Evolutionary conservation across 208 protist species (phyloP).

Genomic region (Trypanosoma boissoni): DNA sequence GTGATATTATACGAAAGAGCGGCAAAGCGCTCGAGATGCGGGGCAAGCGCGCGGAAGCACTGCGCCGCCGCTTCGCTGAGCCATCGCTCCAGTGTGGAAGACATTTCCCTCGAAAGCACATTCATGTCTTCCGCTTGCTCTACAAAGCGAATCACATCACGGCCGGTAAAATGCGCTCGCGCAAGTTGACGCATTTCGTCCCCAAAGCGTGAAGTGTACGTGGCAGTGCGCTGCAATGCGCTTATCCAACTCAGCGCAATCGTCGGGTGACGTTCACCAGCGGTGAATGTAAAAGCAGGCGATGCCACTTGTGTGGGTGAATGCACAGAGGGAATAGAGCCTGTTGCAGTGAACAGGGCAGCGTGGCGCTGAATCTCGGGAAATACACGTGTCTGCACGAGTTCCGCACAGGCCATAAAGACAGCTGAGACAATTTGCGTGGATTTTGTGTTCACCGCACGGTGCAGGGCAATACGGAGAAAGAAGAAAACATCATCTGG

Average conservation of each 20-base stretch:
- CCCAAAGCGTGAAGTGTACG: slow-evolving; percentile 48
- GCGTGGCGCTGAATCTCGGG: slow-evolving; percentile 44
- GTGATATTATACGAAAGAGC: slow-evolving; percentile 58
- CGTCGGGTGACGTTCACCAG: slow-evolving; percentile 29
- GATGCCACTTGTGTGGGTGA: too few relatives aligned
- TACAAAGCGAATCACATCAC: slow-evolving; percentile 53
- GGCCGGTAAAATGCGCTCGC: slow-evolving; percentile 23
- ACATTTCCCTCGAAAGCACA: slow-evolving; percentile 15
- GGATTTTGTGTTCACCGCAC: slow-evolving; percentile 75
- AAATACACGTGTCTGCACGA: slow-evolving; percentile 52
- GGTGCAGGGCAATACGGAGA: slow-evolving; percentile 74
- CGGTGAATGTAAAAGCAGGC: too few relatives aligned
- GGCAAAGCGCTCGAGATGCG: slow-evolving; percentile 55
- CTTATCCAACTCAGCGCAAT: slow-evolving; percentile 54
- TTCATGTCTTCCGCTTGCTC: slow-evolving; percentile 70
- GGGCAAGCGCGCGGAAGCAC: slow-evolving; percentile 20
- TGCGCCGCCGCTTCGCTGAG: slow-evolving; percentile 11
- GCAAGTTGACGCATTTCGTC: slow-evolving; percentile 60
- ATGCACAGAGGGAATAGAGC: too few relatives aligned
- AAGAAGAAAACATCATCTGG: slow-evolving; percentile 86
- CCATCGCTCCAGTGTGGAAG: background rate
- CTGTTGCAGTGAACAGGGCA: slow-evolving; percentile 4
- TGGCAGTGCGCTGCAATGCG: slow-evolving; percentile 40
- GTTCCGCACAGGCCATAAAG: slow-evolving; percentile 56
- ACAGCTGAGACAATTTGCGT: slow-evolving; percentile 80